Conservation (phyloP, 2,329 filamentous ascomycete species). For the Talaromyces funiculosus region DNA sequence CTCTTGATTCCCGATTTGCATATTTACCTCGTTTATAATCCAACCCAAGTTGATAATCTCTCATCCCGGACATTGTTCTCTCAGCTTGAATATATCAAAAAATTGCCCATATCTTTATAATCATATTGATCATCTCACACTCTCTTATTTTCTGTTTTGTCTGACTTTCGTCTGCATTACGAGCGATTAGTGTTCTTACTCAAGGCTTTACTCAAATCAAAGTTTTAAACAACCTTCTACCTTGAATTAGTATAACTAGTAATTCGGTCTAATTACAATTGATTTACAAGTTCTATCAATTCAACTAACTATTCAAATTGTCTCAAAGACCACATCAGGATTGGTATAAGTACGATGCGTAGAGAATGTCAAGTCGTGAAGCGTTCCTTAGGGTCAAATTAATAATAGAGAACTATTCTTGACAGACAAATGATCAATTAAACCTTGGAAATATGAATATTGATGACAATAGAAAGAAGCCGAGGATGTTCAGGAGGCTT, state of each 20-base stretch:
- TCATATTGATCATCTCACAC: not conserved
- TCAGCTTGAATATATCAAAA: conserved; percentile 6
- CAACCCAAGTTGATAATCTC: not conserved
- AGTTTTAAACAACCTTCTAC: not conserved
- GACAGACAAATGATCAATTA: too few species aligned
- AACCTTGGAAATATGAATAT: too few species aligned
- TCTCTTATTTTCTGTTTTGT: not conserved
- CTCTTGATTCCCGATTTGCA: conserved; percentile 7
- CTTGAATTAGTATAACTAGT: not conserved
- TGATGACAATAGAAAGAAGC: too few species aligned
- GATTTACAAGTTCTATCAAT: not conserved
- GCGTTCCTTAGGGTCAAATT: too few species aligned
- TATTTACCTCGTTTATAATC: not conserved
- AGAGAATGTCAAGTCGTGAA: too few species aligned
- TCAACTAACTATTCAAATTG: not conserved
- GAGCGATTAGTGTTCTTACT: not conserved
- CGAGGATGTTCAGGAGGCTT: too few species aligned
- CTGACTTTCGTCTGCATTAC: not conserved
- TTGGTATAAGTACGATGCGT: too few species aligned
- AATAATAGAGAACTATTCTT: too few species aligned
- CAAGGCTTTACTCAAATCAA: not conserved
- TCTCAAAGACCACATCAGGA: not conserved
- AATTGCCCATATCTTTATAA: not conserved
- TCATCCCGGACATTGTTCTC: not conserved
- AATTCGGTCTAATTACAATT: too few species aligned